These are phyloP conservation scores for Ophiostoma novo-ulmi DNA, from an alignment of 2,329 filamentous ascomycete species.

Conservation along the genomic window DNA sequence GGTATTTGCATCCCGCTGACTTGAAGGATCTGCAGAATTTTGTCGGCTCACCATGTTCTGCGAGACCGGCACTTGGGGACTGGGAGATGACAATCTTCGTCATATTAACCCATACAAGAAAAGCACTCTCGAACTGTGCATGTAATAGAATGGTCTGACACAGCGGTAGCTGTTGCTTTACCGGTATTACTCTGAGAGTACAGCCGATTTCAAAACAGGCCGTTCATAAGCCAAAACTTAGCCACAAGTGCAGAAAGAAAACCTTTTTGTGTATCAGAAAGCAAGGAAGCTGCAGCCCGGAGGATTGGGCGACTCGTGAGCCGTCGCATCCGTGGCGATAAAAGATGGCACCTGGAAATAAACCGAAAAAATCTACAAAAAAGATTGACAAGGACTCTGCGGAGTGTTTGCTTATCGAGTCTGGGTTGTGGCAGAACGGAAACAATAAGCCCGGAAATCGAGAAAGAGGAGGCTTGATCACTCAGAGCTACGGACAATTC, in stretches of 20 bases:
- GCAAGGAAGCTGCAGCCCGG: neutral
- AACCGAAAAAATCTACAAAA: neutral
- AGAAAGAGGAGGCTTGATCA: neutral
- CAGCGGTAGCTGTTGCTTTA: neutral
- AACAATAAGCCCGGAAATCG: neutral
- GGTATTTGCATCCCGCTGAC: neutral
- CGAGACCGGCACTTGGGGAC: neutral
- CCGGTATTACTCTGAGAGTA: neutral
- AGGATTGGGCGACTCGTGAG: neutral
- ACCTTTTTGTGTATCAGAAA: neutral
- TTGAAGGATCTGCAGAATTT: neutral
- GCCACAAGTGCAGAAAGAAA: neutral
- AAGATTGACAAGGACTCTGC: neutral
- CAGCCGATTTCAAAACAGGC: too few relatives aligned
- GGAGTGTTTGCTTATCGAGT: neutral
- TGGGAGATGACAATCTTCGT: neutral
- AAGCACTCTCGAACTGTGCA: neutral
- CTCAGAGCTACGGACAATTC: neutral
- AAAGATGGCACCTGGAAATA: neutral
- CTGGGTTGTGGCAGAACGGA: neutral
- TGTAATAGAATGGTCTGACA: too few relatives aligned
- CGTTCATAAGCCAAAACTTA: neutral
- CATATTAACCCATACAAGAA: neutral
- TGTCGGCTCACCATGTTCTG: neutral
- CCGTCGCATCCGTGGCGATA: neutral